Base-by-base conservation (phyloP, 2,329 filamentous ascomycete genomes). In the Pyrenophora graminea region DNA sequence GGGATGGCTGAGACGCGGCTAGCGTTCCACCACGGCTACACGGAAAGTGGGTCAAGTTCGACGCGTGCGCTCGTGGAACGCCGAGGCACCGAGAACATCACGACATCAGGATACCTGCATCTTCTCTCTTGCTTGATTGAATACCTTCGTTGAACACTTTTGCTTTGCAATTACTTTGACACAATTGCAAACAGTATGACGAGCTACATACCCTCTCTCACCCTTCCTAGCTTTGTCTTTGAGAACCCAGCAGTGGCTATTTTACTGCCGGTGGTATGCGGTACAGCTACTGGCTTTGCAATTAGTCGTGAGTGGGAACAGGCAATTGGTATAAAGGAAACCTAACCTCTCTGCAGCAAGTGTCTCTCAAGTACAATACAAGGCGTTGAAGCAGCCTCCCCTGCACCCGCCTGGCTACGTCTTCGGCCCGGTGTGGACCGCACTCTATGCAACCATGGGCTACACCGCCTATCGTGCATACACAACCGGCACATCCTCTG, bases 401-500 rank as follows among this genome's bases (percentile, higher is more conserved):
- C 68, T 79, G 39, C 74, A 78, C 45, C 83, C 83, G 6, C 83
- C 83, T 5, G 75, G 80, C 30, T 82, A 79, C 75, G 69, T 84
- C 30, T 85, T 85, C 59, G 81, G 79, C 2, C 82, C 83, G 9
- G 78, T 79, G 45, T 86, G 83, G 83, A 84, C 82, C 7, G 56
- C 75, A 3, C 75, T 86, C 13, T 86, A 85, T 66, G 77, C 77
- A 2, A 72, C 89, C 17, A 97, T 96, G 90, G 93, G 93, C 52
- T 97, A 94, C 73, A 88, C 90, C 18, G 87, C 91, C 31, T 87
- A 96, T 75, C 87, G 90, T 39, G 90, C 89, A 47, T 86, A 89
- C 68, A 82, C 74, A 17, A 78, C 77, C 9, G 87, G 87, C 39
- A 81, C 86, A 43, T 79, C 80, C 6, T 84, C 85, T n/a, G 68